Evolutionary conservation across 2,329 filamentous ascomycete species (phyloP).

Genomic region (Septoria linicola): DNA sequence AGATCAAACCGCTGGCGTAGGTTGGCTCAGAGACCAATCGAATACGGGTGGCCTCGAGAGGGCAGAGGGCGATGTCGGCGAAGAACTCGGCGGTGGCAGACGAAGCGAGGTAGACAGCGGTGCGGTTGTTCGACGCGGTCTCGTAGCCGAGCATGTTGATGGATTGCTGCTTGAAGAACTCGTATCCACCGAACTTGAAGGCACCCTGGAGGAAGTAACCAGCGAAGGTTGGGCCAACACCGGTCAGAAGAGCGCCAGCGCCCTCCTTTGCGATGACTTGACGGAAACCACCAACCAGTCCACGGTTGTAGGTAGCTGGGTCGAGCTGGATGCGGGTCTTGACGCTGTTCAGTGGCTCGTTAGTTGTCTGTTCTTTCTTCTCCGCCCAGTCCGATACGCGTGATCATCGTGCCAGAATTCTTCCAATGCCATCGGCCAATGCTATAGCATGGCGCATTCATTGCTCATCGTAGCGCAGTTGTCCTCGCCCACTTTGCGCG

Average conservation of each 20-base stretch:
- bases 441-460: too few species aligned
- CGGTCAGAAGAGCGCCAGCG: slow-evolving; percentile 80
- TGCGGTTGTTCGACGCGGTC: slow-evolving; percentile 73
- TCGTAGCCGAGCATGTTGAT: slow-evolving; percentile 79
- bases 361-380: slow-evolving; percentile 15
- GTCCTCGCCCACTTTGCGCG: background rate
- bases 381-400: background rate
- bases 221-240: slow-evolving; percentile 79
- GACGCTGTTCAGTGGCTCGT: slow-evolving; percentile 59
- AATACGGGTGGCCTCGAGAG: slow-evolving; percentile 89
- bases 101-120: slow-evolving; percentile 72
- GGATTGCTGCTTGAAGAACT: slow-evolving; percentile 92
- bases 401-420: too few species aligned
- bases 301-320: slow-evolving; percentile 82
- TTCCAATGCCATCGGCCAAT: too few species aligned
- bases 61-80: slow-evolving; percentile 79
- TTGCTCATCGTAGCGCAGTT: background rate
- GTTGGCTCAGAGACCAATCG: slow-evolving; percentile 86
- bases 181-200: slow-evolving; percentile 92
- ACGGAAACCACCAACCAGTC: slow-evolving; percentile 80
- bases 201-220: slow-evolving; percentile 94
- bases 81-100: slow-evolving; percentile 60
- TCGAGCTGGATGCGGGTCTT: slow-evolving; percentile 96
- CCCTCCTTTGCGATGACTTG: slow-evolving; percentile 83
- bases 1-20: slow-evolving; percentile 75